Evolutionary conservation across 164 flowering plant genomes (phyloP), one percentile per base, ranked within the genome.

Genomic region (Echeveria elegans): DNA sequence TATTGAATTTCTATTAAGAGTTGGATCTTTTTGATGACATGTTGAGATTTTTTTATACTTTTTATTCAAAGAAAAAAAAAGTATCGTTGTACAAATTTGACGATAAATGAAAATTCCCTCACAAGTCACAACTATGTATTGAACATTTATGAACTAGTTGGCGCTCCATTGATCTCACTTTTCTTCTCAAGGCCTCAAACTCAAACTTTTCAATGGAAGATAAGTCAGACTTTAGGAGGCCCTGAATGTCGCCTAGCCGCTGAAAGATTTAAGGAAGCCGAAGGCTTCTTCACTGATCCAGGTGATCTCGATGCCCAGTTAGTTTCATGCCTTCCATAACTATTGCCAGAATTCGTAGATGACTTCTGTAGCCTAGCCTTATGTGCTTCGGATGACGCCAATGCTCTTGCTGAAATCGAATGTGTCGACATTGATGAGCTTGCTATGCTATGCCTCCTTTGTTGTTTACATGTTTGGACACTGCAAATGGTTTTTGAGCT

Each of bases 321-420:
- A 28, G 12, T 11, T 56, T 56, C 32, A 1, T 26, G 6, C 32
- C 19, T 56, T 56, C 19, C 23, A 14, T 56, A 11, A 56, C 18
- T 26, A 29, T 56, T 56, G 18, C 30, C 61, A 2, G 61, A 56
- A 19, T 29, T 52, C 2, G 58, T 21, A 8, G 58, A 23, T 10
- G 61, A 56, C 32, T 56, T 56, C 28, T 56, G 61, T 56, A 28
- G 31, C 61, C n/a, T n/a, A n/a, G n/a, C n/a, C n/a, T n/a, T n/a
- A n/a, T 28, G 61, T 56, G 61, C 61, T 56, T 28, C 61, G 7
- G 61, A 18, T 56, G 61, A 52, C 29, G 58, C 26, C 29, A 52
- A 21, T 2, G 28, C 23, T 52, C 58, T 52, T 2, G 58, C 14
- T 52, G 58, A 52, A 21, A 21, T n/a, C n/a, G n/a, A n/a, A n/a